Base-by-base conservation (phyloP, 768 basidiomycete genomes). In the Rubroboletus satanas region DNA sequence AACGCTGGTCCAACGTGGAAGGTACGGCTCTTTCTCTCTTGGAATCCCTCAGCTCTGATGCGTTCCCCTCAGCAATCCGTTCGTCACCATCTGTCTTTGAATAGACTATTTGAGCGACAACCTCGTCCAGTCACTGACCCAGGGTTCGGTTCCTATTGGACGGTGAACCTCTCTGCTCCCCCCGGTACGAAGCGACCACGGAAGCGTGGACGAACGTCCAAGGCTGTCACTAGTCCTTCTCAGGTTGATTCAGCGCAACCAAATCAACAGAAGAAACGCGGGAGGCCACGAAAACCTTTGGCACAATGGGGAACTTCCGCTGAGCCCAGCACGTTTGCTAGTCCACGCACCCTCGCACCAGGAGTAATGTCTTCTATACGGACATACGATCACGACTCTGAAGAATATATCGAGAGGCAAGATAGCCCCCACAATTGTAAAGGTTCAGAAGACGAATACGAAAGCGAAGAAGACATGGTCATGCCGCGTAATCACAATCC, bases 111-210 rank as follows among this genome's bases (percentile, higher is more conserved):
- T 63, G 90, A 92, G 68, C 80, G 88, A 47, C 87, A 90, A 62
- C 85, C 87, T 18, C 80, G 90, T 47, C 90, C 90, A 8, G 86
- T 87, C 10, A 88, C 88, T 31, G 89, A 91, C 67, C 90, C 90
- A 12, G 90, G 90, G 15, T 90, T 90, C 67, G 90, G 90, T 21
- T 91, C 89, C 11, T 91, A 92, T 66, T 92, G 90, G 90, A 90
- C 89, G 35, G 90, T 92, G n/a, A 91, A 91, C 69, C 77, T 91
- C 21, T 69, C 81, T 45, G 90, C 90, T n/a, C 88, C 89, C 12
- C 89, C 89, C 2, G 90, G 90, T 21, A 91, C 89, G 1, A 92
- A 92, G 72, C 82, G 90, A 54, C 90, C 90, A 41, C 82, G 90
- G 21, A 92, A 91, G 66, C 82, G 90, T 53, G 88, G 88, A 26